Percentiles rank a stretch among this genome's conserved stretches.
These are phyloP conservation scores for Dioscorea zingiberensis DNA, from an alignment of 106 monocot genomes.

Conservation along the genomic window DNA sequence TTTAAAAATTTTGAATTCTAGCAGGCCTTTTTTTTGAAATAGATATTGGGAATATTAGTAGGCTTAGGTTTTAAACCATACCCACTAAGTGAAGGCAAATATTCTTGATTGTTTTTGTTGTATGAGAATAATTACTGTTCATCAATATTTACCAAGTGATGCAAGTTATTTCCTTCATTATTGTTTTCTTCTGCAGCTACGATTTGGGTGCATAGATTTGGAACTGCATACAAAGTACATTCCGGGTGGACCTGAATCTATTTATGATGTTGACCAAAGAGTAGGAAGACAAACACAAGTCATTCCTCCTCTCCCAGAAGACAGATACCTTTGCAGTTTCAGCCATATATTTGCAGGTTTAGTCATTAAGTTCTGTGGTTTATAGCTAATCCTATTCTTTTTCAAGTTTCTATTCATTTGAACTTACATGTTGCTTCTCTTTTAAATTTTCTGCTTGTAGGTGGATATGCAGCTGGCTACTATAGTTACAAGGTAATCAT, in stretches of 20 bases:
- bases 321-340: constrained; percentile 97
- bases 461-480: constrained; percentile 99
- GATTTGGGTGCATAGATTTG: constrained; percentile 83
- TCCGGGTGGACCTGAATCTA: constrained; percentile 68
- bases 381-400: background rate
- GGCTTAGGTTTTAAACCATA: too few species aligned
- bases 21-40: too few species aligned
- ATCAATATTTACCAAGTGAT: too few species aligned
- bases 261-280: constrained; percentile 82
- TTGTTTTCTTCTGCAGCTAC: constrained; percentile 43
- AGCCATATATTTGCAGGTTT: constrained; percentile 98
- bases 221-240: constrained; percentile 79
- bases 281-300: constrained; percentile 67
- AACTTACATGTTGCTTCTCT: background rate
- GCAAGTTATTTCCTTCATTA: background rate
- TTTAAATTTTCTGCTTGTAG: constrained; percentile 28
- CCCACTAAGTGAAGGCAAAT: too few species aligned
- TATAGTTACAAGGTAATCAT: constrained; percentile 98
- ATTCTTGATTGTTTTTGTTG: too few species aligned
- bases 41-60: too few species aligned
- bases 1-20: too few species aligned
- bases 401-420: background rate
- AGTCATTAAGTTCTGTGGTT: background rate
- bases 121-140: too few species aligned
- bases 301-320: constrained; percentile 73